A percentile compares a stretch with the other conserved stretches of the same genome.
Evolutionary conservation across 2,329 filamentous ascomycete genomes (phyloP).

Genomic region (Colletotrichum caudatum): DNA sequence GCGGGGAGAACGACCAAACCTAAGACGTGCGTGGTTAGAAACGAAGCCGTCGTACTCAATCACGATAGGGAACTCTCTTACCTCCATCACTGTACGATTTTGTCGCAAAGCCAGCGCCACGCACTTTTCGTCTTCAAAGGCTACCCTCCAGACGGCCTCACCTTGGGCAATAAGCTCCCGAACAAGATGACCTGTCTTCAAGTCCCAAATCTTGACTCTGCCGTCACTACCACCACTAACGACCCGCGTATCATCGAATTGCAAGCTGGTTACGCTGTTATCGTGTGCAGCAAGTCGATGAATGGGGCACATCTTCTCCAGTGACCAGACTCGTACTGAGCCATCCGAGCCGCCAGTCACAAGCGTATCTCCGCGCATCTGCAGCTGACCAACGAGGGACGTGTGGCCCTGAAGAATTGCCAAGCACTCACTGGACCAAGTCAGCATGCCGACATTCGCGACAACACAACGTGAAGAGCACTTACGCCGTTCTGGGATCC

Average conservation of each 20-base stretch:
- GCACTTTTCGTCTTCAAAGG: slow-evolving; percentile 98
- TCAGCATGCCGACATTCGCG: slow-evolving; percentile 47
- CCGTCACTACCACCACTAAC: slow-evolving; percentile 97
- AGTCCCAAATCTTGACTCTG: slow-evolving; percentile 98
- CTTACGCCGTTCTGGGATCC: slow-evolving; percentile 89
- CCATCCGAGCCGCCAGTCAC: slow-evolving; percentile 97
- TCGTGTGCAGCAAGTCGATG: slow-evolving; percentile 96
- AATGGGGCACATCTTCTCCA: slow-evolving; percentile 90
- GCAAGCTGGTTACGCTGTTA: slow-evolving; percentile 96
- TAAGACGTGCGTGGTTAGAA: slow-evolving; percentile 55
- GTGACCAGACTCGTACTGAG: slow-evolving; percentile 94
- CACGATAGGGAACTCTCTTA: slow-evolving; percentile 59
- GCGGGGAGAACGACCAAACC: slow-evolving; percentile 96
- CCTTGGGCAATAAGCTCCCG: slow-evolving; percentile 91
- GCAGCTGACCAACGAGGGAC: slow-evolving; percentile 93
- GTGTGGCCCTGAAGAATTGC: slow-evolving; percentile 97
- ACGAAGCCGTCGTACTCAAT: not conserved
- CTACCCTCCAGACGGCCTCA: slow-evolving; percentile 96
- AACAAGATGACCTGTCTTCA: slow-evolving; percentile 90
- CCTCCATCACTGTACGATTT: slow-evolving; percentile 96
- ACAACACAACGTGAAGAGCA: slow-evolving; percentile 39
- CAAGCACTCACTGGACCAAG: slow-evolving; percentile 74
- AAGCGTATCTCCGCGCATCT: slow-evolving; percentile 93
- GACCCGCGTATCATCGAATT: slow-evolving; percentile 95
- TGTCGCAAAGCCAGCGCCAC: slow-evolving; percentile 92